A percentile compares a stretch with the other conserved stretches of the same genome.
Conservation (phyloP, 2,329 filamentous ascomycete species). For the Mycosphaerelloides madeirae region DNA sequence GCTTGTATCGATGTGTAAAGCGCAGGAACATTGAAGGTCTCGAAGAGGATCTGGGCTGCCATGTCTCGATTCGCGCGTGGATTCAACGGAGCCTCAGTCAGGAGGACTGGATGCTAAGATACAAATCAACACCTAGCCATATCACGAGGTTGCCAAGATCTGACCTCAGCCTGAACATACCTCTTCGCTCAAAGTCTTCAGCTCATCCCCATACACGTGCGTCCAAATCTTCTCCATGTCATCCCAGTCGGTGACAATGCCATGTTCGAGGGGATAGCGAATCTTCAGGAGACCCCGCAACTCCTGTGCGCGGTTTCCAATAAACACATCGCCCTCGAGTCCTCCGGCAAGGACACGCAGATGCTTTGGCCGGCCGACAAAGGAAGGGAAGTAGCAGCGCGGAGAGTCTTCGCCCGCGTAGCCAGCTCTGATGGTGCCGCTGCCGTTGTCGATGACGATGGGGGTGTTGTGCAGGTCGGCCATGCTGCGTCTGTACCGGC, state of each 20-base stretch:
- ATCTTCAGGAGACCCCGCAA: constrained; percentile 92
- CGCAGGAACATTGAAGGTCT: constrained; percentile 97
- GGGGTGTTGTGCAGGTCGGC: constrained; percentile 89
- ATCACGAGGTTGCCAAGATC: constrained; percentile 1
- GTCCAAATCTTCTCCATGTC: constrained; percentile 99
- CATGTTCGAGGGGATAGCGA: constrained; percentile 89
- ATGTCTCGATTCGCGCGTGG: constrained; percentile 93
- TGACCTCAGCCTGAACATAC: constrained; percentile 43
- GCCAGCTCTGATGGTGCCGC: constrained; percentile 91
- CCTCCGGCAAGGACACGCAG: constrained; percentile 91
- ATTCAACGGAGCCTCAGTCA: constrained; percentile 94
- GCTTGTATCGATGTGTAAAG: constrained; percentile 97
- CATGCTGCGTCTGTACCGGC: constrained; percentile 40
- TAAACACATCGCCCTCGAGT: constrained; percentile 93
- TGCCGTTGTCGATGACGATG: constrained; percentile 98
- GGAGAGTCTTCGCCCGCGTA: constrained; percentile 95
- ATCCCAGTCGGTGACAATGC: constrained; percentile 98
- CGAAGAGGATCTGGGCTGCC: constrained; percentile 94
- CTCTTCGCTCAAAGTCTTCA: constrained; percentile 97
- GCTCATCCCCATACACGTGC: constrained; percentile 89
- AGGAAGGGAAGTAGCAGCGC: constrained; percentile 96
- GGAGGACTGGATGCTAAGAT: constrained; percentile 77
- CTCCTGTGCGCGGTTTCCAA: constrained; percentile 86
- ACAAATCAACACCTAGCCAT: constrained; percentile 10
- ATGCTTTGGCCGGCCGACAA: constrained; percentile 94